Conservation (phyloP, 78 protist species). For the Chrysochromulina parva region DNA sequence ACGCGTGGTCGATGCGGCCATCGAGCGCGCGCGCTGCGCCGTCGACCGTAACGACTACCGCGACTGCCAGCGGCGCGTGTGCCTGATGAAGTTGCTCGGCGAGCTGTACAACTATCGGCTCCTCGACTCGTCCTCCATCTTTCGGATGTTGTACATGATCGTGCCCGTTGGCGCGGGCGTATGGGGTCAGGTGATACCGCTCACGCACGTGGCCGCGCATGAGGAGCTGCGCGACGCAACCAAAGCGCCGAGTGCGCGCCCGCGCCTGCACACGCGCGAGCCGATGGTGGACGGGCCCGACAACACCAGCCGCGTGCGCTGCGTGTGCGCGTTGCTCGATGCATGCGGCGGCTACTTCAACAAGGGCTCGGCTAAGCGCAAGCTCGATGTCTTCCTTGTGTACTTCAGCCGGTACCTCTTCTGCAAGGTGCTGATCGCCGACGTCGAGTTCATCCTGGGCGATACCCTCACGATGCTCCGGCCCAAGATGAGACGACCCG, state of each 20-base stretch:
- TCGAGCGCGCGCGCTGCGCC: neutral
- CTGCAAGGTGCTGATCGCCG: neutral
- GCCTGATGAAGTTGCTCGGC: neutral
- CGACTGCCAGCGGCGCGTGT: neutral
- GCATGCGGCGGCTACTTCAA: neutral
- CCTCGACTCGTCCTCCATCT: neutral
- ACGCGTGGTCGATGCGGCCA: neutral
- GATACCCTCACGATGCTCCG: conserved; percentile 1
- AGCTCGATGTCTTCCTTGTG: neutral
- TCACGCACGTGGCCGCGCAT: conserved; percentile 6
- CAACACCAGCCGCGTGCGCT: neutral
- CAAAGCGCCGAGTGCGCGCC: neutral
- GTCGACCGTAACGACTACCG: neutral
- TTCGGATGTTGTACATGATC: neutral
- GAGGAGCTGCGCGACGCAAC: neutral
- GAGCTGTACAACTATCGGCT: conserved; percentile 10
- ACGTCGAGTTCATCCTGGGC: neutral
- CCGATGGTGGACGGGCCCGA: neutral
- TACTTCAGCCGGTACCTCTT: neutral
- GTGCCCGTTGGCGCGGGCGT: neutral
- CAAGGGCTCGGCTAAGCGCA: neutral
- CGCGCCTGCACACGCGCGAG: neutral
- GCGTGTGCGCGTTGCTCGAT: neutral
- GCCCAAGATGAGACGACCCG: neutral
- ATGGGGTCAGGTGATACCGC: neutral